Conservation (phyloP, 1,284 basidiomycete genomes). For the Trametes pubescens region DNA sequence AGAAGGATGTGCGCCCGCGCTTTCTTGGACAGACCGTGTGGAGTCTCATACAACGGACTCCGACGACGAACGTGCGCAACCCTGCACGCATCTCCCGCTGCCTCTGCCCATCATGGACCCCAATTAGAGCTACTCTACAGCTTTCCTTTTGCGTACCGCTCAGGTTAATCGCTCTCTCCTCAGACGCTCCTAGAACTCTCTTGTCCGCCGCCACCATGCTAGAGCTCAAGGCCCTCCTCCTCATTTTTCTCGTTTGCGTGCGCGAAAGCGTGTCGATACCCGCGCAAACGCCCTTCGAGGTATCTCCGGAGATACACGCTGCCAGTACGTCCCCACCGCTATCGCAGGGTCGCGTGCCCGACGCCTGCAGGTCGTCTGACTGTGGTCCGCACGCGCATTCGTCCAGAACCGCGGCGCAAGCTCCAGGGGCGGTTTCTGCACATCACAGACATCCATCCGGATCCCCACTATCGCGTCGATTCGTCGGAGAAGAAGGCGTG, state of each 20-base stretch:
- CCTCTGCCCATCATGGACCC: conserved; percentile 28
- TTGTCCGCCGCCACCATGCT: conserved; percentile 31
- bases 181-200: neutral
- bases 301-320: conserved; percentile 14
- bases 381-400: conserved; percentile 20
- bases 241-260: conserved; percentile 27
- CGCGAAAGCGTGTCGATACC: conserved; percentile 26
- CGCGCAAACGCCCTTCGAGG: conserved; percentile 35
- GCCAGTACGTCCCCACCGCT: conserved; percentile 26
- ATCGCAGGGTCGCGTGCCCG: conserved; percentile 20
- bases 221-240: conserved; percentile 27
- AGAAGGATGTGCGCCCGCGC: conserved; percentile 6
- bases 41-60: neutral
- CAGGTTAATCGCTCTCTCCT: conserved; percentile 21
- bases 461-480: conserved; percentile 63
- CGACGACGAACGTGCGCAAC: conserved; percentile 44
- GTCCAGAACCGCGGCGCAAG: conserved; percentile 46
- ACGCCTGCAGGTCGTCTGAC: conserved; percentile 29
- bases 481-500: conserved; percentile 65
- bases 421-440: conserved; percentile 79
- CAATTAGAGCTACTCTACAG: conserved; percentile 35
- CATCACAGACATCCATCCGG: conserved; percentile 86
- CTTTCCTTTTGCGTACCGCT: conserved; percentile 28
- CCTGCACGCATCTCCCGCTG: conserved; percentile 12
- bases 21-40: neutral